A percentile compares a stretch with the other conserved stretches of the same genome.
phyloP scores from a whole-genome alignment of 352 stramenopile genomes.

The Halophytophthora polymorphica region DNA sequence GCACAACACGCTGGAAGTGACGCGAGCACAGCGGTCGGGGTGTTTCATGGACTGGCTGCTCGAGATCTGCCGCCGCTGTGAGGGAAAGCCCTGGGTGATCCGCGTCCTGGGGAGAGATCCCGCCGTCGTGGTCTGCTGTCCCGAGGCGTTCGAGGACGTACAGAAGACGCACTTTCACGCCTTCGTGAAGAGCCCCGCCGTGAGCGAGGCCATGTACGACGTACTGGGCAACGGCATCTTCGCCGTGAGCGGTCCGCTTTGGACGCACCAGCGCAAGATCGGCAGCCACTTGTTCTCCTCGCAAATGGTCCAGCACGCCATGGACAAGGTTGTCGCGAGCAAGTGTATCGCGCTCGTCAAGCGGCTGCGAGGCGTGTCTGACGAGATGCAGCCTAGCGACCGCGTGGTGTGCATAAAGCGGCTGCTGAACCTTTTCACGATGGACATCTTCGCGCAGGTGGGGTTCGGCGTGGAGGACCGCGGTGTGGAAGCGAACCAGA shows the following conservation, averaged over 20 bases:
- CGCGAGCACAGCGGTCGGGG: slow-evolving; percentile 30
- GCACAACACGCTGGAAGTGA: slow-evolving; percentile 51
- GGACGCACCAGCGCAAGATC: slow-evolving; percentile 80
- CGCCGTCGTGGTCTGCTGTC: slow-evolving; percentile 40
- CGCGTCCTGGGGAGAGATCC: slow-evolving; percentile 31
- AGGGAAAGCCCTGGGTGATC: slow-evolving; percentile 45
- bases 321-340: slow-evolving; percentile 48
- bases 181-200: slow-evolving; percentile 63
- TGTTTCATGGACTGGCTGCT: slow-evolving; percentile 53
- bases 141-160: slow-evolving; percentile 52
- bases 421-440: slow-evolving; percentile 38
- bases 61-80: slow-evolving; percentile 36
- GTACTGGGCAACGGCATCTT: slow-evolving; percentile 86
- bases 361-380: slow-evolving; percentile 23
- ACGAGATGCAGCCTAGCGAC: slow-evolving; percentile 7
- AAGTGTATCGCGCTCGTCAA: slow-evolving; percentile 34
- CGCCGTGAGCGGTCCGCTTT: slow-evolving; percentile 54
- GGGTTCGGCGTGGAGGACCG: not conserved
- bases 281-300: slow-evolving; percentile 89
- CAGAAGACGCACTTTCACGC: slow-evolving; percentile 69
- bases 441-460: not conserved
- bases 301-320: slow-evolving; percentile 53
- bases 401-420: slow-evolving; percentile 41
- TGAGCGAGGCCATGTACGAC: slow-evolving; percentile 39
- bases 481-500: slow-evolving; percentile 13